Evolutionary conservation across 306 rosid species (phyloP).

Genomic region (Prunus mume): DNA sequence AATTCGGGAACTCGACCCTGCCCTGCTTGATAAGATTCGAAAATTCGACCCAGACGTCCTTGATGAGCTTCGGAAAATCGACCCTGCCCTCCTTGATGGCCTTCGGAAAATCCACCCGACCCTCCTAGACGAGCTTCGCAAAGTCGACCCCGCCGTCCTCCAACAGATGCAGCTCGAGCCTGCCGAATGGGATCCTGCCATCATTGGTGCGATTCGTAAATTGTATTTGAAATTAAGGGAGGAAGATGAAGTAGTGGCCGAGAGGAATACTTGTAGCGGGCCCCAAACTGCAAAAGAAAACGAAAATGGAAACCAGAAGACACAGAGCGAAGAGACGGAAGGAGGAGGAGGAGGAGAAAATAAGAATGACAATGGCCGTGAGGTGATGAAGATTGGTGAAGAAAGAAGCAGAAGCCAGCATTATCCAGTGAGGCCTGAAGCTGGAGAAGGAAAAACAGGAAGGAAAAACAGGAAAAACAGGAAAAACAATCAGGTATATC

Average conservation of each 20-base stretch:
- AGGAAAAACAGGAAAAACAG: too few species aligned
- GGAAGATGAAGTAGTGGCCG: neutral
- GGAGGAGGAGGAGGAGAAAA: constrained; percentile 24
- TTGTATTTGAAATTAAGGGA: constrained; percentile 18
- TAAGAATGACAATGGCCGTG: constrained; percentile 36
- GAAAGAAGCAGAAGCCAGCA: constrained; percentile 27
- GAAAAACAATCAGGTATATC: constrained; percentile 48
- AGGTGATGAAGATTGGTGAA: neutral
- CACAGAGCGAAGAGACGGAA: constrained; percentile 18
- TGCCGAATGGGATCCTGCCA: neutral
- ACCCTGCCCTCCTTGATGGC: constrained; percentile 10
- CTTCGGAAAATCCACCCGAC: neutral
- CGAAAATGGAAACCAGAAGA: constrained; percentile 20
- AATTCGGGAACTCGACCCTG: constrained; percentile 21
- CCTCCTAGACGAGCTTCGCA: neutral
- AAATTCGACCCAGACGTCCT: constrained; percentile 2
- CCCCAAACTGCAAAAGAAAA: neutral
- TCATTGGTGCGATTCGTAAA: neutral
- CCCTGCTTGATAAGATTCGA: constrained; percentile 18
- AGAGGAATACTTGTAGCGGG: constrained; percentile 11
- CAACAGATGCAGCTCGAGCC: constrained; percentile 19
- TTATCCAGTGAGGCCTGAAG: constrained; percentile 78
- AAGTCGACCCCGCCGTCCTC: constrained; percentile 10
- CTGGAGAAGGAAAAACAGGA: constrained; percentile 32
- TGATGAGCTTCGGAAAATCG: constrained; percentile 11